Conservation (phyloP, 2,329 filamentous ascomycete species). For the Paracoccidioides lutzii region DNA sequence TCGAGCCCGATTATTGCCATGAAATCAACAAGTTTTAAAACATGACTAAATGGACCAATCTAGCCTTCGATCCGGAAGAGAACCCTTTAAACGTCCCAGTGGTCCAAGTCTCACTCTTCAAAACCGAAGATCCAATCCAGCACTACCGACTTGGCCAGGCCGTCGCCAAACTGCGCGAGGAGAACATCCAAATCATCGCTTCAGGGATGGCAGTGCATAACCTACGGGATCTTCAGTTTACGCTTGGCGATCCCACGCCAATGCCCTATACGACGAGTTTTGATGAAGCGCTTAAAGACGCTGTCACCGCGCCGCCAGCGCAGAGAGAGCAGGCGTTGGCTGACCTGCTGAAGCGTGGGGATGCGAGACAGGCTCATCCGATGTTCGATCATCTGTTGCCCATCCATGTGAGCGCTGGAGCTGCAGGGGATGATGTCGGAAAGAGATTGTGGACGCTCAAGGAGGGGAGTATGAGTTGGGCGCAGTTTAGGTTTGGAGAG, state of each 20-base stretch:
- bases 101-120: conserved; percentile 59
- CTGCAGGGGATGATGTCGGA: conserved; percentile 38
- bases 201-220: conserved; percentile 69
- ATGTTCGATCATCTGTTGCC: conserved; percentile 51
- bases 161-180: conserved; percentile 51
- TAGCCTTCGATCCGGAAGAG: conserved; percentile 47
- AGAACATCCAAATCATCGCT: conserved; percentile 54
- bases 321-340: conserved; percentile 34
- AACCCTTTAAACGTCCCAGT: conserved; percentile 55
- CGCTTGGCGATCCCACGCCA: conserved; percentile 34
- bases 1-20: neutral
- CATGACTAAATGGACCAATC: neutral
- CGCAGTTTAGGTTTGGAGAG: conserved; percentile 41
- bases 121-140: conserved; percentile 48
- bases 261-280: conserved; percentile 50
- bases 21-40: neutral
- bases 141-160: conserved; percentile 58
- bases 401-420: conserved; percentile 45
- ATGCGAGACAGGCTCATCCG: conserved; percentile 51
- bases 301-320: conserved; percentile 38
- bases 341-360: conserved; percentile 35
- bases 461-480: conserved; percentile 43
- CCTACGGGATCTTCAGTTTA: conserved; percentile 42
- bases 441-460: conserved; percentile 36
- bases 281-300: conserved; percentile 54